phyloP scores from a whole-genome alignment of 257 asterid genomes.

The Rubia yunnanensis region DNA sequence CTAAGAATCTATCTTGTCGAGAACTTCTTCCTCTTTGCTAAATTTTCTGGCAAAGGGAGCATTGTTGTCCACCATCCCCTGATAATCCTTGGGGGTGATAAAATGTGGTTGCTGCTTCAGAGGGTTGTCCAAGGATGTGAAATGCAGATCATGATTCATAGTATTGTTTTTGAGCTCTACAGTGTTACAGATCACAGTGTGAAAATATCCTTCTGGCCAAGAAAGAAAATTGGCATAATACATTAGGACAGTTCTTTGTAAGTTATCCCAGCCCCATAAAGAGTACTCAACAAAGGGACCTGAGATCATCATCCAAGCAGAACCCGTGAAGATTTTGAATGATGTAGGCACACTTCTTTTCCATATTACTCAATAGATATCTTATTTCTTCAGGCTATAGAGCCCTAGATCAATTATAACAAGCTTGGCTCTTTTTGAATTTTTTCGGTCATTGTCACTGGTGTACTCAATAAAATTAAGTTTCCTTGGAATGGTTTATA shows the following conservation, averaged over 20 bases:
- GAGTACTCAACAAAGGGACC: constrained; percentile 64
- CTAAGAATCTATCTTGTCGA: constrained; percentile 57
- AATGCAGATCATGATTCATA: constrained; percentile 72
- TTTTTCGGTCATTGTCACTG: constrained; percentile 65
- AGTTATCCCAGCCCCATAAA: constrained; percentile 73
- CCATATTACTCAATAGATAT: constrained; percentile 48
- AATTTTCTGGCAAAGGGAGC: constrained; percentile 73
- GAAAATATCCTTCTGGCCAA: constrained; percentile 74
- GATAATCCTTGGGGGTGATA: constrained; percentile 36
- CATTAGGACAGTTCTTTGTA: constrained; percentile 58
- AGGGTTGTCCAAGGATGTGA: constrained; percentile 82
- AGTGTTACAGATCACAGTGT: constrained; percentile 71
- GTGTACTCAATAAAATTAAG: constrained; percentile 74
- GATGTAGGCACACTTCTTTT: constrained; percentile 56
- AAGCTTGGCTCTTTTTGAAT: constrained; percentile 71
- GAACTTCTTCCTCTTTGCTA: constrained; percentile 28
- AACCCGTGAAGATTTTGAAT: constrained; percentile 65
- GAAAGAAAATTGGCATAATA: constrained; percentile 68
- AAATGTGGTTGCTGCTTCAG: constrained; percentile 82
- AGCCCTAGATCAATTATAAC: constrained; percentile 69
- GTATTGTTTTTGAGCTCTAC: constrained; percentile 52
- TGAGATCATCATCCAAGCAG: constrained; percentile 86
- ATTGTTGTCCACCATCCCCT: constrained; percentile 52
- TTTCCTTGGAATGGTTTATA: constrained; percentile 53
- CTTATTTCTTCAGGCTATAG: constrained; percentile 53